phyloP scores from a whole-genome alignment of 495 filamentous ascomycete species.

The Daldinia decipiens region DNA sequence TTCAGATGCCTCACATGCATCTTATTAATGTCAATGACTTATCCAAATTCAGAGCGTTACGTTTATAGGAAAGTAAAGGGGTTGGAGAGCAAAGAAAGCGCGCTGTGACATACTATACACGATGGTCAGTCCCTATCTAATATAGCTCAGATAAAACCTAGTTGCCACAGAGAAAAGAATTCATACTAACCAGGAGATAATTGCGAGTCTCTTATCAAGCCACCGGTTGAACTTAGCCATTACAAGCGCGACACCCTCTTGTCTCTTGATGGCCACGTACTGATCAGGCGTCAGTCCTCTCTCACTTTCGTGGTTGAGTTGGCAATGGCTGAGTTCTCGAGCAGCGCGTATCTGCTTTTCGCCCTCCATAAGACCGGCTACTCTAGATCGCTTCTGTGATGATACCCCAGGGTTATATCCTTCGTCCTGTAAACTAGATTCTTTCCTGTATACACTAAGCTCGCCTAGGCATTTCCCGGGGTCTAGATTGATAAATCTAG shows the following conservation, averaged over 20 bases:
- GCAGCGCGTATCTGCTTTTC: slow-evolving; percentile 38
- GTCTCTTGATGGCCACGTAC: slow-evolving; percentile 44
- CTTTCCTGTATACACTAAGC: slow-evolving; percentile 39
- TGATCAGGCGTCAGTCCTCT: slow-evolving; percentile 46
- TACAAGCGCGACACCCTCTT: slow-evolving; percentile 40
- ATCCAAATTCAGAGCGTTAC: neutral
- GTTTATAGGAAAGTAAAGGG: neutral
- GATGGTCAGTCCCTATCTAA: slow-evolving; percentile 15
- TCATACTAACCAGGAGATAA: slow-evolving; percentile 46
- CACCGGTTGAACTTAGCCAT: slow-evolving; percentile 43
- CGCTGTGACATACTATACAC: slow-evolving; percentile 27
- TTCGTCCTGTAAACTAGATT: slow-evolving; percentile 32
- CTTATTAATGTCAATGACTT: slow-evolving; percentile 20
- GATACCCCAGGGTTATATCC: slow-evolving; percentile 29
- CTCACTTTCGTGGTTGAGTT: slow-evolving; percentile 27
- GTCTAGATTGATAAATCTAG: slow-evolving; percentile 17
- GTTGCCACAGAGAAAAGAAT: neutral
- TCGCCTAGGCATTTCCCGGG: slow-evolving; percentile 36
- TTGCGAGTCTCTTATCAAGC: slow-evolving; percentile 46
- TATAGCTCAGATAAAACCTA: neutral
- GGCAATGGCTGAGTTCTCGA: slow-evolving; percentile 40
- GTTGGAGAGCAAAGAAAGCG: neutral
- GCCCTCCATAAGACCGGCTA: slow-evolving; percentile 45
- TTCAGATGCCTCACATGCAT: slow-evolving; percentile 45
- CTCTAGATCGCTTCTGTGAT: slow-evolving; percentile 27